phyloP scores from a whole-genome alignment of 108 stramenopile species.

The Nannochloropsis gaditana region DNA sequence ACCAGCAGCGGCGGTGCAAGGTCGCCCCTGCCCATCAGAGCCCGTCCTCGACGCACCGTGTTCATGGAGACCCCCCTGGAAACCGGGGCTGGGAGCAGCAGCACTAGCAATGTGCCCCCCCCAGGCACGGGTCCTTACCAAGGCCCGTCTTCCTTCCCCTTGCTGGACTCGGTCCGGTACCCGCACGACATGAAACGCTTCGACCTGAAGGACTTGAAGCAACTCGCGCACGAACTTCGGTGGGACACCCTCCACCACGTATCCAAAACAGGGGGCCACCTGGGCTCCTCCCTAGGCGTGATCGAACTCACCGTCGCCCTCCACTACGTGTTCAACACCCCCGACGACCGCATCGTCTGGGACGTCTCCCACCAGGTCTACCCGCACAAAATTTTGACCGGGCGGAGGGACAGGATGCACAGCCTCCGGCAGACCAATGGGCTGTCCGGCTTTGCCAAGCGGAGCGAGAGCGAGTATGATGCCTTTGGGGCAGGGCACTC shows the following conservation, averaged over 20 bases:
- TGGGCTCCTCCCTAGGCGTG: slow-evolving; percentile 83
- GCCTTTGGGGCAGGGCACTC: slow-evolving; percentile 94
- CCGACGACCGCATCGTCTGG: slow-evolving; percentile 94
- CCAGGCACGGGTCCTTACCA: slow-evolving; percentile 28
- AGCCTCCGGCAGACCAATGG: slow-evolving; percentile 78
- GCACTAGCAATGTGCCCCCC: background rate
- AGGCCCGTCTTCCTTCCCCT: slow-evolving; percentile 76
- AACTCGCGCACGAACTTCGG: slow-evolving; percentile 84
- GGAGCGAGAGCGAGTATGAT: slow-evolving; percentile 85
- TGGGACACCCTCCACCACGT: slow-evolving; percentile 88
- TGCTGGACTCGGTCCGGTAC: slow-evolving; percentile 72
- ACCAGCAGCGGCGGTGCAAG: background rate
- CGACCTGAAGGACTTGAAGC: slow-evolving; percentile 74
- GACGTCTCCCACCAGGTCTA: slow-evolving; percentile 96
- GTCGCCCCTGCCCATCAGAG: background rate
- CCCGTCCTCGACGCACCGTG: background rate
- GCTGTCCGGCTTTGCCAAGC: slow-evolving; percentile 88
- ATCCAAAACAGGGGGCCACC: slow-evolving; percentile 92
- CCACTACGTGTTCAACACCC: slow-evolving; percentile 95
- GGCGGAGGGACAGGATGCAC: slow-evolving; percentile 71
- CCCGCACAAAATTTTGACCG: slow-evolving; percentile 94
- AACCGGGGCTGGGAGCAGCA: background rate
- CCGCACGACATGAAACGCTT: slow-evolving; percentile 81
- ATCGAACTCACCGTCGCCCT: slow-evolving; percentile 90
- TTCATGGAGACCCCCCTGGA: background rate